Evolutionary conservation across 202 grass and related monocot species (phyloP).

Genomic region (Bolboschoenoplectus hybrid): DNA sequence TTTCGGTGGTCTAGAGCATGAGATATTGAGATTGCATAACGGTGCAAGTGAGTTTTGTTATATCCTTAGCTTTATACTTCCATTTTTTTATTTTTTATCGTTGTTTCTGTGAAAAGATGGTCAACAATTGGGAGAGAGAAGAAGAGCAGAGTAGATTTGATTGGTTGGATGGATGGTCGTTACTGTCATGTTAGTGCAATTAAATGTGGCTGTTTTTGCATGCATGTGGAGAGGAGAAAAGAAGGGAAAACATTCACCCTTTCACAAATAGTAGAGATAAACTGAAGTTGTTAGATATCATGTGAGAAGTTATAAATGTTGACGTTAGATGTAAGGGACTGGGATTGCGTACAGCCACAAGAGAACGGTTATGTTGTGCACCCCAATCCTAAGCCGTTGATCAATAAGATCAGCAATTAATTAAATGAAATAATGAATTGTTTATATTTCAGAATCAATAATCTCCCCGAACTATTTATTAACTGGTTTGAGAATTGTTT

Average conservation of each 20-base stretch:
- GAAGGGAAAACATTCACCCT: neutral
- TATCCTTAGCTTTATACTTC: neutral
- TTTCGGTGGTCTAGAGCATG: conserved; percentile 37
- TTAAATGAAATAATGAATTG: neutral
- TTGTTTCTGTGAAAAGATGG: neutral
- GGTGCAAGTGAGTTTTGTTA: conserved; percentile 8
- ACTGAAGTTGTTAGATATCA: conserved; percentile 2
- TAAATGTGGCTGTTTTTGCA: neutral
- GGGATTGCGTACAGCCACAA: neutral
- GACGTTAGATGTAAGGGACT: neutral
- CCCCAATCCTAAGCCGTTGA: neutral
- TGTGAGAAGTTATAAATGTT: conserved; percentile 22
- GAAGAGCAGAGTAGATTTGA: conserved; percentile 24
- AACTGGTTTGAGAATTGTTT: neutral
- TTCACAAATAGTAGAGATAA: neutral
- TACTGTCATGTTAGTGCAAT: conserved; percentile 14
- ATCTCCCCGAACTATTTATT: too few species aligned
- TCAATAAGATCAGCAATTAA: neutral
- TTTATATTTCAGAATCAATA: too few species aligned
- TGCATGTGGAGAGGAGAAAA: neutral
- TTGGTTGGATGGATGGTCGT: conserved; percentile 19
- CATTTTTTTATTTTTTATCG: neutral
- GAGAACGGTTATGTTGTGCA: neutral
- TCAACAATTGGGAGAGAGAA: neutral
- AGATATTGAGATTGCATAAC: neutral